Conservation (phyloP, 257 asterid species). For the Rauvolfia tetraphylla region DNA sequence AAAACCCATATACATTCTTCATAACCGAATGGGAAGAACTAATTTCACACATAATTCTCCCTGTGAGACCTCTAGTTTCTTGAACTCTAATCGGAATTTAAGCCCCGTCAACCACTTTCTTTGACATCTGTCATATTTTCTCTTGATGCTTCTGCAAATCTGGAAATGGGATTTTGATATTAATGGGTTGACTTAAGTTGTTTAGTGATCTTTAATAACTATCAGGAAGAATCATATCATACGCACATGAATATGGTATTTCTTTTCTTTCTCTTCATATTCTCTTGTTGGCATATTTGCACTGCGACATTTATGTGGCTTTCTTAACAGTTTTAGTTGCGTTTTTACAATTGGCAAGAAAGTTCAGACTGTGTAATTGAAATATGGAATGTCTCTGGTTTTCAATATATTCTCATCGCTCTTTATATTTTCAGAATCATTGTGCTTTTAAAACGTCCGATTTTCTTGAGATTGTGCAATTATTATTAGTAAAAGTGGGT, state of each 20-base stretch:
- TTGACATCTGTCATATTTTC: not conserved
- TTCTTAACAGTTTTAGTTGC: no score
- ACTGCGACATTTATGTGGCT: not conserved
- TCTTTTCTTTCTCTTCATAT: not conserved
- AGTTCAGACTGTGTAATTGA: not conserved
- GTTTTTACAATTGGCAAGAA: not conserved
- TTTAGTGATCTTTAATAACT: not conserved
- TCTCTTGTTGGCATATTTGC: not conserved
- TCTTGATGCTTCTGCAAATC: not conserved
- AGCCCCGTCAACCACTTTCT: not conserved
- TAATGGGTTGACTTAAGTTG: not conserved
- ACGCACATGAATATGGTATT: not conserved
- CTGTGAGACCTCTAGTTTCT: not conserved
- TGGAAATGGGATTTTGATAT: not conserved
- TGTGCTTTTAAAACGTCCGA: slow-evolving; percentile 1
- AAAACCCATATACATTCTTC: not conserved
- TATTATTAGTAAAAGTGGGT: not conserved
- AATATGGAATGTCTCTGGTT: not conserved
- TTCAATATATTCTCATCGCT: not conserved
- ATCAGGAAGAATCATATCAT: not conserved
- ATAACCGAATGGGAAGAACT: not conserved
- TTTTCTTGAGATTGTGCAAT: not conserved
- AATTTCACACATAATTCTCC: not conserved
- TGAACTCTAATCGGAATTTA: not conserved
- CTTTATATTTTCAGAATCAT: not conserved